phyloP scores from a whole-genome alignment of 106 monocot genomes.

The Dendrobium catenatum region DNA sequence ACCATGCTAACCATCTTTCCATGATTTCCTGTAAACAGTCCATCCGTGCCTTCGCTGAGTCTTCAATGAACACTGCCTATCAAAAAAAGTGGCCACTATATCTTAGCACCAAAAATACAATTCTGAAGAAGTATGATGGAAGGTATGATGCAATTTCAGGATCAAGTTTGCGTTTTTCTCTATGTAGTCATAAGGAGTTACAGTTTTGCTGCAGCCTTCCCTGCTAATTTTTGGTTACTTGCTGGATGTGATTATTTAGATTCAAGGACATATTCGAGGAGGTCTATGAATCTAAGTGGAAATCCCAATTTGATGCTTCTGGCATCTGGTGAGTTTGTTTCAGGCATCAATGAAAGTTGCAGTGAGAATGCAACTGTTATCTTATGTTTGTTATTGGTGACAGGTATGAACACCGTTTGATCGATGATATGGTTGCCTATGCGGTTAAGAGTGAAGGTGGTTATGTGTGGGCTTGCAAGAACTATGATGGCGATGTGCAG shows the following conservation, averaged over 20 bases:
- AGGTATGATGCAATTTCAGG: slow-evolving; percentile 32
- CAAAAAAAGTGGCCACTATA: slow-evolving; percentile 95
- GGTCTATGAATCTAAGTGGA: slow-evolving; percentile 83
- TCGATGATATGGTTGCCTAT: slow-evolving; percentile 99
- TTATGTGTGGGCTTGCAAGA: slow-evolving; percentile 98
- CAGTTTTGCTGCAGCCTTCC: background rate
- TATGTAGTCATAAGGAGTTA: background rate
- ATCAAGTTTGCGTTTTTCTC: background rate
- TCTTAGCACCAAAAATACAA: slow-evolving; percentile 98
- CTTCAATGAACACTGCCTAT: slow-evolving; percentile 89
- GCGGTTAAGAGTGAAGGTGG: slow-evolving; percentile 88
- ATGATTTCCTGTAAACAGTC: slow-evolving; percentile 35
- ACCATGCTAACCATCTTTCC: background rate
- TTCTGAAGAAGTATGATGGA: slow-evolving; percentile 96
- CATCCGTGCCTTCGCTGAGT: slow-evolving; percentile 78
- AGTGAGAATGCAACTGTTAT: background rate
- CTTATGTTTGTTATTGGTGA: slow-evolving; percentile 8
- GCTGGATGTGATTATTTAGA: slow-evolving; percentile 21
- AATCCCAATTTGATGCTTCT: slow-evolving; percentile 78
- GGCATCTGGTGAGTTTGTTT: slow-evolving; percentile 67
- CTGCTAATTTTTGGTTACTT: background rate
- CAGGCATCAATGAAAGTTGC: background rate
- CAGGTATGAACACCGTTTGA: slow-evolving; percentile 97
- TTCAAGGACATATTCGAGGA: slow-evolving; percentile 99
- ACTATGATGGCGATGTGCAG: slow-evolving; percentile 98